Evolutionary conservation across 108 stramenopile species (phyloP).

Genomic region (Fistulifera pelliculosa): DNA sequence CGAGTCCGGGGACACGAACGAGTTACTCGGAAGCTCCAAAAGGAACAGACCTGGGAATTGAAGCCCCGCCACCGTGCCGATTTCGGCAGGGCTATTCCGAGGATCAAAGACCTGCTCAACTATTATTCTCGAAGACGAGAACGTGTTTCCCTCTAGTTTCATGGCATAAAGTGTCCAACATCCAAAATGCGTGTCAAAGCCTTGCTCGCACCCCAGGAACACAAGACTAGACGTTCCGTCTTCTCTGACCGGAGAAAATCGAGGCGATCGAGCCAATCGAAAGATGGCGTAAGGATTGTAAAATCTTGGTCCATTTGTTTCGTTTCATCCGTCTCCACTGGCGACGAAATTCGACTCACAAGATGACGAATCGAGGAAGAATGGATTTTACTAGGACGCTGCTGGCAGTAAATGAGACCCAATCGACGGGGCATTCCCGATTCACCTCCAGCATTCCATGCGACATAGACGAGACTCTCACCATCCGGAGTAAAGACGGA

Average conservation of each 20-base stretch:
- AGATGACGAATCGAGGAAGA: conserved; percentile 38
- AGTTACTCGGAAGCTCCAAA: conserved; percentile 42
- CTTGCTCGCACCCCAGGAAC: conserved; percentile 39
- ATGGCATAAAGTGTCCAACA: conserved; percentile 43
- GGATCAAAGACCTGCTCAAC: conserved; percentile 5
- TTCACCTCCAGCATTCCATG: conserved; percentile 69
- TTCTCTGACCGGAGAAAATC: conserved; percentile 26
- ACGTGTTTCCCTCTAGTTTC: conserved; percentile 17
- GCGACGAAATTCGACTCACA: conserved; percentile 15
- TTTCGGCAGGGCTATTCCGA: conserved; percentile 2
- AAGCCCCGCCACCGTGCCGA: conserved; percentile 26
- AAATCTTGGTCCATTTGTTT: conserved; percentile 22
- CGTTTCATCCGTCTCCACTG: conserved; percentile 27
- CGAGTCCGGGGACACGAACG: conserved; percentile 16
- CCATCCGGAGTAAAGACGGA: conserved; percentile 44
- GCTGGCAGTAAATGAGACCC: conserved; percentile 66
- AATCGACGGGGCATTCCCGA: conserved; percentile 50
- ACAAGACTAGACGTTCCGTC: conserved; percentile 26
- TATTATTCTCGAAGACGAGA: conserved; percentile 22
- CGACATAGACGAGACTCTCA: conserved; percentile 52
- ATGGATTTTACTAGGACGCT: conserved; percentile 59
- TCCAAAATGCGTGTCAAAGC: conserved; percentile 64
- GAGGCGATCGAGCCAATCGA: conserved; percentile 53
- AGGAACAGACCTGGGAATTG: conserved; percentile 68
- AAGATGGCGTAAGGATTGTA: conserved; percentile 37